Evolutionary conservation across 805 yeast genomes (phyloP), one percentile per base, ranked within the genome.

Genomic region (Lipomyces sp.): DNA sequence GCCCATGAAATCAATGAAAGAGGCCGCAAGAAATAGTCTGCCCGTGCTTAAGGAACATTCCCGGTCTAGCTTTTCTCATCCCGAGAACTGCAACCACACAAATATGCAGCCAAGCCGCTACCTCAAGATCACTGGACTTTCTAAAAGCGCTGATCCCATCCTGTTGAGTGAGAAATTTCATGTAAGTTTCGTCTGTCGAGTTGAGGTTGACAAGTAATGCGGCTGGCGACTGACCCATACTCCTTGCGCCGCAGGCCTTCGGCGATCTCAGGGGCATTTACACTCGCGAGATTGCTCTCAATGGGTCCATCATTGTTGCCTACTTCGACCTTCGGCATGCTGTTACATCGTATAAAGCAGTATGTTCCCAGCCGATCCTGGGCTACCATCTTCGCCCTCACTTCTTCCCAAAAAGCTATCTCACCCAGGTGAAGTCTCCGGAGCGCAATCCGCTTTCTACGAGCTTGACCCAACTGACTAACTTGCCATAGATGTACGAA

Each of bases 241-340:
- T 42, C 18, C 24, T 58, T 10, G 33, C 32, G 56, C n/a, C 62
- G 32, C 29, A 66, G 68, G 53, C 66, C 5, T 66, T 68, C 53
- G 74, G 74, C 39, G 74, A 72, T 33, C 64, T 72, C 57, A 64
- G 71, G 42, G 73, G 74, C n/a, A 61, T 72, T 50, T 70, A 70
- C 57, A 62, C 72, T 4, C 64, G 72, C 37, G 74, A 72, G 37
- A 37, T 72, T 13, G 42, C 69, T 3, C 58, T 63, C 18, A 69
- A 71, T 55, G 75, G 74, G 13, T 57, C 69, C 33, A 57, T 66
- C 63, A 66, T 73, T 18, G 70, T 73, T 18, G 72, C 69, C 11
- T 73, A 57, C 64, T 71, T 62, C 42, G 75, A 73, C 57, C 59
- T 73, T 11, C 65, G 74, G 24, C 74, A 73, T 58, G 69, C 75